These are phyloP conservation scores for Cocos nucifera DNA, from an alignment of 176 grass and related monocot species.

Conservation along the genomic window DNA sequence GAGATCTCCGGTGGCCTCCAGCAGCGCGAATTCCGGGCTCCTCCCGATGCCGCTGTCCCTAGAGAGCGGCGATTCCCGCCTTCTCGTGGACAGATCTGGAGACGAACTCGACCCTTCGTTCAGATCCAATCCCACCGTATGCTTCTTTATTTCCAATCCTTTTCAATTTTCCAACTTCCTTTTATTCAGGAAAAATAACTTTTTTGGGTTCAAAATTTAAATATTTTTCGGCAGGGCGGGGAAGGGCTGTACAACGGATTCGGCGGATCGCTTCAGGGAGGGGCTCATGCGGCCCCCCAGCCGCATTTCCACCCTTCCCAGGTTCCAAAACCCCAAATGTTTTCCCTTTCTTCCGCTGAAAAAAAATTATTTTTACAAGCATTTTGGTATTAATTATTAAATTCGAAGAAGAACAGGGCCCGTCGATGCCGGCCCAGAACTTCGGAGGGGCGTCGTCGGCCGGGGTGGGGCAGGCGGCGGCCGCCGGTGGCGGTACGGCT, in stretches of 20 bases:
- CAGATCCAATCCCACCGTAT: slow-evolving; percentile 54
- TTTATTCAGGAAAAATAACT: neutral
- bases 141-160: slow-evolving; percentile 9
- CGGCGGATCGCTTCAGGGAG: slow-evolving; percentile 37
- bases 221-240: slow-evolving; percentile 11
- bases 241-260: slow-evolving; percentile 41
- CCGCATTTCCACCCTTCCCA: slow-evolving; percentile 58
- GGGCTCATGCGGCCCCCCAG: neutral
- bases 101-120: slow-evolving; percentile 64
- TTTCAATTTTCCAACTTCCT: slow-evolving; percentile 23
- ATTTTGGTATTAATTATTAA: too few species aligned
- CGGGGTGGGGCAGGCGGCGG: slow-evolving; percentile 11
- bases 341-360: slow-evolving; percentile 20
- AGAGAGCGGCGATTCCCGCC: slow-evolving; percentile 1
- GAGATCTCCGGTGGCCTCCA: slow-evolving; percentile 30
- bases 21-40: slow-evolving; percentile 11
- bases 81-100: slow-evolving; percentile 6
- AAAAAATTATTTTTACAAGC: neutral
- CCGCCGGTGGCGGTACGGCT: slow-evolving; percentile 16
- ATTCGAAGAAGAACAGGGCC: slow-evolving; percentile 22
- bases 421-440: slow-evolving; percentile 52
- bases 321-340: slow-evolving; percentile 20
- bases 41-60: slow-evolving; percentile 13
- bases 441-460: slow-evolving; percentile 34
- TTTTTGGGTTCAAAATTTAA: slow-evolving; percentile 5